Evolutionary conservation across 768 basidiomycete genomes (phyloP), one percentile per base, ranked within the genome.

Genomic region (Mycena rosella): DNA sequence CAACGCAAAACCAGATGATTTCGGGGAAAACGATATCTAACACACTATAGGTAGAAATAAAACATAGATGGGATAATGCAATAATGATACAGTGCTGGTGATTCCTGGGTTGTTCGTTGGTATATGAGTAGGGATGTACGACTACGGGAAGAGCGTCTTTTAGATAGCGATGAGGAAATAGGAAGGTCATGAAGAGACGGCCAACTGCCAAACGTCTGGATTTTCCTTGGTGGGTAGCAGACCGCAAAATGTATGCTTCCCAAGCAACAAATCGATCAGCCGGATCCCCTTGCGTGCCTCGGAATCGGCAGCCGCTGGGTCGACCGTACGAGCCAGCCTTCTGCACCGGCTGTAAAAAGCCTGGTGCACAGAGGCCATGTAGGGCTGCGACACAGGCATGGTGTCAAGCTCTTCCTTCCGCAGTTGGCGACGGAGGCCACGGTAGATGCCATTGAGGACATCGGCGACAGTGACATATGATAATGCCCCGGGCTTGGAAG

Each of bases 221-320:
- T 65, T 42, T 65, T 80, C 77, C 53, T 74, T 74, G 62, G 78
- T 73, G 5, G 68, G 75, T 0, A 79, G 77, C n/a, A 85, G 60
- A 29, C 84, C 84, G 71, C 75, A 72, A 70, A 85, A 83, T n/a
- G 67, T 69, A 20, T 74, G 77, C 1, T 73, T 74, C 6, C 76
- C 80, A 53, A 77, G 73, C 58, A 87, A 74, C 66, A 86, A 85
- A 74, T 87, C 86, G 2, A 87, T 80, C 38, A 85, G 75, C 69
- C 82, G 83, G 22, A 85, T 72, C 1, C 81, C 83, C 71, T 80
- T 81, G 8, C 65, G 69, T 54, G 74, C 72, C 74, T 84, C 82
- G 29, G 77, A 76, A 26, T 70, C 74, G 17, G 73, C 76, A 6
- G 70, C 74, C 32, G 67, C 70, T 1, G 74, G 65, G 27, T 60